Conservation (phyloP, 2,329 filamentous ascomycete species). For the Hymenoscyphus salicellus region DNA sequence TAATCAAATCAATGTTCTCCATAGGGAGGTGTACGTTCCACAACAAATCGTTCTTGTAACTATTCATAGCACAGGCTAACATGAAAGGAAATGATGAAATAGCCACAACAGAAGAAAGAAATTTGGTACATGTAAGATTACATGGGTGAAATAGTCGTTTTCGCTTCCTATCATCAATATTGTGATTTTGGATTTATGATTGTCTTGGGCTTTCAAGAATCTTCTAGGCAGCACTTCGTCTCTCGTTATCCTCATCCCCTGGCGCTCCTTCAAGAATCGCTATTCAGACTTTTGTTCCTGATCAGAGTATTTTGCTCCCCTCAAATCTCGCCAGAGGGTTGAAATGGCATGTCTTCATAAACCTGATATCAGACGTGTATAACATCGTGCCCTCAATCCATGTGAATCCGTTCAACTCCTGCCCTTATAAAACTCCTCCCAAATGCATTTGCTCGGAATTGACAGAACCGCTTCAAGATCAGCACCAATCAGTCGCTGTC, state of each 20-base stretch:
- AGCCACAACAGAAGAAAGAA: too few species aligned
- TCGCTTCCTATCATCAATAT: too few species aligned
- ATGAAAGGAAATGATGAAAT: too few species aligned
- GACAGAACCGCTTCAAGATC: background rate
- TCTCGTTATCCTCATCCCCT: too few species aligned
- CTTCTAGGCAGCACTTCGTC: too few species aligned
- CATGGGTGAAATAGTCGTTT: too few species aligned
- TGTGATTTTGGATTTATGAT: too few species aligned
- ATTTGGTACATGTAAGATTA: too few species aligned
- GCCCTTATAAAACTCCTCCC: background rate
- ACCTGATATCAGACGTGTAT: background rate
- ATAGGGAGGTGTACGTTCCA: too few species aligned
- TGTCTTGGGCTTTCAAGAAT: too few species aligned
- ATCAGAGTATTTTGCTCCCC: background rate
- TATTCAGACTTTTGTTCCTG: background rate
- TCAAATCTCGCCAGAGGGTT: background rate
- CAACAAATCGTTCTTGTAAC: too few species aligned
- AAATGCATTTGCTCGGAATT: background rate
- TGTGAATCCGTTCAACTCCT: background rate
- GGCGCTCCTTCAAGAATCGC: background rate
- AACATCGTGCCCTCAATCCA: background rate
- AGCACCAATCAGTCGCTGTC: constrained; percentile 39
- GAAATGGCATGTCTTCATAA: background rate
- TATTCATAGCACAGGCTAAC: too few species aligned
- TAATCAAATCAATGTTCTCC: background rate